Evolutionary conservation across 2,329 filamentous ascomycete genomes (phyloP), one percentile per base, ranked within the genome.

Genomic region (Hypomyces rosellus): DNA sequence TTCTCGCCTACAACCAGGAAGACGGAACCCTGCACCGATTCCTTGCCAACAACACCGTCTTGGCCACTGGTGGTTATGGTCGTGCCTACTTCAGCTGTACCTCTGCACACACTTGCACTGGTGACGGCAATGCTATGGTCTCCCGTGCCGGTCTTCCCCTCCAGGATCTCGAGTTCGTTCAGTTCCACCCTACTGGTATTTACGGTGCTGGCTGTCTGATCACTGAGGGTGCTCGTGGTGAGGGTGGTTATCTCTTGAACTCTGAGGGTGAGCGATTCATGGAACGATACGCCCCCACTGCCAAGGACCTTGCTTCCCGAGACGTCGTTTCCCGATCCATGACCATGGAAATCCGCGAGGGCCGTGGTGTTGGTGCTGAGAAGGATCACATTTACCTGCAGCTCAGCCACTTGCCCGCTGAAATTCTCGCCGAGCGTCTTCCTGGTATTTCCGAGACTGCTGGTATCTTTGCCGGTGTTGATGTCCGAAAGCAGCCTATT

Each of bases 51-150:
- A 88, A 97, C 81, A 99, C 93, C 36, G 92, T 99, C 57, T 75
- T 99, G 62, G 93, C 93, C 55, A 99, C 93, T 52, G 93, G 93
- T 73, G 93, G 93, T 60, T 99, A 97, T 74, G 93, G 93, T 60
- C 90, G 93, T 74, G 87, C 93, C 59, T 99, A 96, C 82, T 97
- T 97, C 82, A 90, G 85, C 71, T 97, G 92, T 75, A 99, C 93
- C 48, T 96, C 91, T 46, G 93, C 93, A 43, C 93, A 99, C 76
- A 97, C 93, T 57, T 96, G 92, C 74, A 99, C 93, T 56, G 93
- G 93, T 81, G 93, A 99, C 68, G 93, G 93, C 69, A 96, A 96
- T 89, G 93, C 93, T 61, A 97, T 99, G 93, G 92, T 97, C 65
- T 88, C 92, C 61, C 90, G 93, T 76, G 93, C 93, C 55, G 93